phyloP scores from a whole-genome alignment of 306 rosid genomes.

The Hippophae rhamnoides region DNA sequence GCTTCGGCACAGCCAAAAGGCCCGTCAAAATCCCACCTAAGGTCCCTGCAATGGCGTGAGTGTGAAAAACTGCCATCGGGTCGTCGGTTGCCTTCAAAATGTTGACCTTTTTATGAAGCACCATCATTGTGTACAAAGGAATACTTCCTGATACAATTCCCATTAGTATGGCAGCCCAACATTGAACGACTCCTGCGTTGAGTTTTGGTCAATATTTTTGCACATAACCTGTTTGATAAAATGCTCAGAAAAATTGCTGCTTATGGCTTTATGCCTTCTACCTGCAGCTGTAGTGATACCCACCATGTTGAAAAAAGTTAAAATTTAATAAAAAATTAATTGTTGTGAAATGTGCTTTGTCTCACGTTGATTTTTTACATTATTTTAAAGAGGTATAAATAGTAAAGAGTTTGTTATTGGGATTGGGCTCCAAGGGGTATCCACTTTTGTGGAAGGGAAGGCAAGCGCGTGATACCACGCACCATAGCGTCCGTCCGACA shows the following conservation, averaged over 20 bases:
- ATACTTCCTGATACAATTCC: slow-evolving; percentile 37
- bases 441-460: no score
- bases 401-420: no score
- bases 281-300: slow-evolving; percentile 49
- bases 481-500: no score
- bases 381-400: no score
- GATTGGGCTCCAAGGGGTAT: no score
- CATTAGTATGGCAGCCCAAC: slow-evolving; percentile 53
- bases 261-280: slow-evolving; percentile 1
- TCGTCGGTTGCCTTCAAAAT: slow-evolving; percentile 29
- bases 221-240: not conserved
- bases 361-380: no score
- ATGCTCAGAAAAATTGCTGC: not conserved
- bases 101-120: slow-evolving; percentile 29
- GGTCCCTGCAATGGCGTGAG: slow-evolving; percentile 39
- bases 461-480: no score
- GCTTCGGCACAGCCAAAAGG: slow-evolving; percentile 39
- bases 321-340: no score
- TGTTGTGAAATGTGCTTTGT: no score
- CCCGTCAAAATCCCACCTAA: slow-evolving; percentile 41
- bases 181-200: slow-evolving; percentile 36
- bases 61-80: slow-evolving; percentile 42
- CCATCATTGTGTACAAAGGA: slow-evolving; percentile 49
- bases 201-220: not conserved
- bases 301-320: no score